These are phyloP conservation scores for Podila clonocystis DNA, from an alignment of 192 early-diverging fungal species.

Conservation along the genomic window DNA sequence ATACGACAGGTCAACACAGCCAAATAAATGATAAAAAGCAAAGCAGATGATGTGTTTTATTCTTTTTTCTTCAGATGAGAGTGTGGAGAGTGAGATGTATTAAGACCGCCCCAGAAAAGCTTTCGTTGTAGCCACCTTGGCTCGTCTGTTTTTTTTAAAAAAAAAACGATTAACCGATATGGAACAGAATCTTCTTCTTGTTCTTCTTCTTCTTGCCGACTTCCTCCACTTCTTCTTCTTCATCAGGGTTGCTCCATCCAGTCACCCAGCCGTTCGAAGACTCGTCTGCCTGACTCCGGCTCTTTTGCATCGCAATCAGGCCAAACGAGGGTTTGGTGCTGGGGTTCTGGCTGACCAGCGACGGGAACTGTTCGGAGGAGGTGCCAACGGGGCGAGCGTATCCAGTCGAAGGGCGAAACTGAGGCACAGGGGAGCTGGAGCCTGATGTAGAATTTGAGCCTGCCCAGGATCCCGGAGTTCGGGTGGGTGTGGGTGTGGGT, in stretches of 20 bases:
- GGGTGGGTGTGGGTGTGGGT: too few species aligned
- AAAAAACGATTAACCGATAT: constrained; percentile 58
- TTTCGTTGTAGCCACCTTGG: too few species aligned
- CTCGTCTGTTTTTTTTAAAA: neutral
- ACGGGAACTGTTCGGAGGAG: constrained; percentile 26
- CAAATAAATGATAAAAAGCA: too few species aligned
- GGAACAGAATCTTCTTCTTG: constrained; percentile 73
- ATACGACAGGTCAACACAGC: too few species aligned
- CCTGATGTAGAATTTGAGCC: constrained; percentile 19
- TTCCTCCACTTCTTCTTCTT: constrained; percentile 31
- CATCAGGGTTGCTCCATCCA: constrained; percentile 25
- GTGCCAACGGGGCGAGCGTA: constrained; percentile 8
- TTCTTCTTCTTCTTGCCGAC: constrained; percentile 71
- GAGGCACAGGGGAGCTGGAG: constrained; percentile 10
- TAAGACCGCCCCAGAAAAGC: neutral
- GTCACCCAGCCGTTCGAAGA: constrained; percentile 39
- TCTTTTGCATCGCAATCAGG: constrained; percentile 27
- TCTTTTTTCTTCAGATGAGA: neutral
- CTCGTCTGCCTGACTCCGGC: constrained; percentile 36
- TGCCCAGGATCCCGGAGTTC: constrained; percentile 19
- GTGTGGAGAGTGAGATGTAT: neutral
- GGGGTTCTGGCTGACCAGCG: constrained; percentile 32
- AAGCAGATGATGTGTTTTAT: too few species aligned
- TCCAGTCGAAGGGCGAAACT: constrained; percentile 35
- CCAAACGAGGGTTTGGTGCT: constrained; percentile 45